Percentiles rank a stretch among this genome's conserved stretches.
Conservation (phyloP, 139 green algal genomes). For the Chlamydomonas eustigma region DNA sequence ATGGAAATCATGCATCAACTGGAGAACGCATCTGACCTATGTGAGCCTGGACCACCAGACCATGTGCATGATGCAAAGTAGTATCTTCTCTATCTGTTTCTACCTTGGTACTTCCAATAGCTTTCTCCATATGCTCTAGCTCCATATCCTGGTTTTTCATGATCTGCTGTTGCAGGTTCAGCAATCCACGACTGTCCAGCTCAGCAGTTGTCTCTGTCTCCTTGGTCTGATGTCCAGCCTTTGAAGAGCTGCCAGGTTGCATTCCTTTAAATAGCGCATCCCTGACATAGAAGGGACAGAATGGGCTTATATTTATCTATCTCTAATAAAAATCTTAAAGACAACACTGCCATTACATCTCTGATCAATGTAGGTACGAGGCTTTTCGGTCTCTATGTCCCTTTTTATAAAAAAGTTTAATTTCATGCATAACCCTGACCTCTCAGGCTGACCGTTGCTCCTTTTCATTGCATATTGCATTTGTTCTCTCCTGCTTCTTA, state of each 20-base stretch:
- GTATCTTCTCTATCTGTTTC: no score
- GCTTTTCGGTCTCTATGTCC: no score
- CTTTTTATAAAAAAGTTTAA: not conserved
- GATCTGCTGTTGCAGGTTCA: conserved; percentile 24
- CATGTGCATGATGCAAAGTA: no score
- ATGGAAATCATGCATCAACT: no score
- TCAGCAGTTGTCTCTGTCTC: conserved; percentile 39
- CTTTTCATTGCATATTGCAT: conserved; percentile 71
- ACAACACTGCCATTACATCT: not conserved
- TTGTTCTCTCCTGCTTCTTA: conserved; percentile 65
- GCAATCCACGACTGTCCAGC: conserved; percentile 27
- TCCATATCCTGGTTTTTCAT: conserved; percentile 31
- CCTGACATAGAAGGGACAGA: not conserved
- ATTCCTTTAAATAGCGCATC: not conserved
- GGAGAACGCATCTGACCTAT: no score
- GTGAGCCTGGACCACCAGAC: no score
- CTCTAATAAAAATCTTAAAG: not conserved
- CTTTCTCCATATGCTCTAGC: conserved; percentile 34
- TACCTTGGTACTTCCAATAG: not conserved
- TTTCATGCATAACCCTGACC: conserved; percentile 25
- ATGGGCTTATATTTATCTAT: not conserved
- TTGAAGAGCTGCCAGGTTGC: not conserved
- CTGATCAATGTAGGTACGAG: not conserved
- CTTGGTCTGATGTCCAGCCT: not conserved
- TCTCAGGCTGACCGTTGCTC: conserved; percentile 31